Evolutionary conservation across 2,329 filamentous ascomycete species (phyloP), one percentile per base, ranked within the genome.

Genomic region (Aspergillus novoparasiticus): DNA sequence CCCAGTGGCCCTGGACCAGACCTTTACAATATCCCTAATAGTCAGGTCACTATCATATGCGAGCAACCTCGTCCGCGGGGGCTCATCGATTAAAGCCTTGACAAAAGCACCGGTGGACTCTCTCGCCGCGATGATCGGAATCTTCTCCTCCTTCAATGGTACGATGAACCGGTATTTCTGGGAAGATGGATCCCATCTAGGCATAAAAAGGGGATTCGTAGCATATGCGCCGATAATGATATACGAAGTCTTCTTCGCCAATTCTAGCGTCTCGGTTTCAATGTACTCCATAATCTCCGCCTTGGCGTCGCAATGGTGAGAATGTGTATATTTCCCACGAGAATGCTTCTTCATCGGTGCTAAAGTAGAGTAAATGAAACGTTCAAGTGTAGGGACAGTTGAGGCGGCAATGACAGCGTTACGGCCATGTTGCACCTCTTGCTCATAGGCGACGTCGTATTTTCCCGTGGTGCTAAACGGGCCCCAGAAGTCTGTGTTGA

Each of bases 401-500:
- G 82, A 80, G 0, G 85, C 85, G 0, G 84, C 85, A 64, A 86
- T 81, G 3, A 80, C 83, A 34, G 88, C 84, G 63, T 87, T 88
- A 64, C 79, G 82, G 0, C 85, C 85, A 59, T 87, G 82, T 16
- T 76, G 75, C 9, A 80, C 71, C 72, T 88, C 86, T 2, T 81
- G 72, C 0, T 84, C 76, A 64, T 83, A 84, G 0, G 82, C 82
- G 4, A 61, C 51, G 39, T 28, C 43, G 41, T 63, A 67, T 1
- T 50, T 57, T 10, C 63, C 60, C 0, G 50, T 64, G 60, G 76
- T 80, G 6, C 78, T 80, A 64, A 85, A 85, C 1, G 80, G 78
- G 58, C 82, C 81, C 81, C 82, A 87, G 73, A 84, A 87, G 65
- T 87, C 81, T 0, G 85, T 87, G 57, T 85, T 82, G 64, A 79